Conservation (phyloP, 352 stramenopile species). For the Globisporangium takayamanum region DNA sequence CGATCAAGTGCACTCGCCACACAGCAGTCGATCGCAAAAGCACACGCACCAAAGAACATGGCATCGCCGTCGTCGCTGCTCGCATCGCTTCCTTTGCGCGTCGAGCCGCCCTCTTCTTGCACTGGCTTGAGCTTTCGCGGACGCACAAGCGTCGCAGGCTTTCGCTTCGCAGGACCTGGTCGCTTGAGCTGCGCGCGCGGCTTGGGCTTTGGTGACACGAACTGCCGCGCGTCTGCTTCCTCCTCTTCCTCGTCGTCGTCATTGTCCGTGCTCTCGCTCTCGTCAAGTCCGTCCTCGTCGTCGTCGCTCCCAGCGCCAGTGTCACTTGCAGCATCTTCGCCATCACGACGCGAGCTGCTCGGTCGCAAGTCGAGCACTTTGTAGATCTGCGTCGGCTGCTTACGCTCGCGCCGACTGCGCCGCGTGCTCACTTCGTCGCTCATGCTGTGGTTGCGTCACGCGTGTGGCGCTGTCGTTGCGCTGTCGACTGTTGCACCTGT, state of each 20-base stretch:
- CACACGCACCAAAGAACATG: slow-evolving; percentile 4
- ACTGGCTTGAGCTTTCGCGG: slow-evolving; percentile 28
- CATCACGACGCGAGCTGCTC: not conserved
- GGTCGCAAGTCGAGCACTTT: slow-evolving; percentile 51
- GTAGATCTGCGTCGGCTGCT: slow-evolving; percentile 64
- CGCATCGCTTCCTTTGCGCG: slow-evolving; percentile 10
- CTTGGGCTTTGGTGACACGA: slow-evolving; percentile 10
- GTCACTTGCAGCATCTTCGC: not conserved
- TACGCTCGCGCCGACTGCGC: slow-evolving; percentile 55
- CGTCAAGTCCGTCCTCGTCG: slow-evolving; percentile 18
- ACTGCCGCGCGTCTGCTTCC: slow-evolving; percentile 15
- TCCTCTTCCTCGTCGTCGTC: slow-evolving; percentile 12
- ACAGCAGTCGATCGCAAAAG: slow-evolving; percentile 1
- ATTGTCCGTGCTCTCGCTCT: slow-evolving; percentile 15
- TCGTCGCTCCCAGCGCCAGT: not conserved
- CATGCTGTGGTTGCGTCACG: too few species aligned
- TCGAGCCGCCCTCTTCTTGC: slow-evolving; percentile 7
- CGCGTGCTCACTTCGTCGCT: slow-evolving; percentile 19
- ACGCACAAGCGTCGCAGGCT: slow-evolving; percentile 11
- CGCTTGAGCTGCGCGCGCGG: not conserved
- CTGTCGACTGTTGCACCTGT: too few species aligned
- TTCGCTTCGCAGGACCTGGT: slow-evolving; percentile 9
- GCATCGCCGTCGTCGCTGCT: slow-evolving; percentile 5
- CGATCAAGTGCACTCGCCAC: not conserved
- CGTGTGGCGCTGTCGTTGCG: too few species aligned